Evolutionary conservation across 345 rosid genomes (phyloP), one percentile per base, ranked within the genome.

Genomic region (Arabidopsis thaliana): DNA sequence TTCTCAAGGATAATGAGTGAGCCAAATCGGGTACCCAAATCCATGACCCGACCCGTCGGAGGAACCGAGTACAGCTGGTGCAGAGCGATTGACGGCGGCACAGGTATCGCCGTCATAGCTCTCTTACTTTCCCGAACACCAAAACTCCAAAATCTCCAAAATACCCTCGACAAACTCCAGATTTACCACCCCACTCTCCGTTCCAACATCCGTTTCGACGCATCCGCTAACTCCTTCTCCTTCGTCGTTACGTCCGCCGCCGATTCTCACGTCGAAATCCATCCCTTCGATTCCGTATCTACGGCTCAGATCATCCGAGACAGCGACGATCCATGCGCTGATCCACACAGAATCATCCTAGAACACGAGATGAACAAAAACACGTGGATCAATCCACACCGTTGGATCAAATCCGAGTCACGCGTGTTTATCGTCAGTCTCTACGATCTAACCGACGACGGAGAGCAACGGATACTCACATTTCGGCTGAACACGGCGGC

Each of bases 31-130:
- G 61, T 51, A 40, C 24, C 83, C 28, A 79, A 84, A 55, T 71
- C 83, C 33, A 67, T 11, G 23, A 38, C 77, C 55, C 85, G 97
- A 49, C 82, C 81, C 24, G 87, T 81, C 10, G 90, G 96, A 28
- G 87, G 89, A 42, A 87, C 92, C 38, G 96, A 94, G 80, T 80
- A 81, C 72, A 87, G 96, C 65, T 94, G 97, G 98, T 94, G 97
- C 87, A 85, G 77, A 78, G 95, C 96, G 4, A 88, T 91, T 8
- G 84, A 87, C 2, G 71, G 66, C n/a, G 98, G 98, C 53, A 94
- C 96, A 13, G 97, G 97, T 61, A 84, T 84, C 80, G 86, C 96
- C 20, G 97, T 90, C 73, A 75, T 94, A 12, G 84, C 86, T 53
- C 91, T 94, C 69, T 84, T 82, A 59, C 78, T 88, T 5, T 69